Percentiles rank a stretch among this genome's conserved stretches.
phyloP scores from a whole-genome alignment of 164 flowering plant genomes.

The Chimonanthus praecox region DNA sequence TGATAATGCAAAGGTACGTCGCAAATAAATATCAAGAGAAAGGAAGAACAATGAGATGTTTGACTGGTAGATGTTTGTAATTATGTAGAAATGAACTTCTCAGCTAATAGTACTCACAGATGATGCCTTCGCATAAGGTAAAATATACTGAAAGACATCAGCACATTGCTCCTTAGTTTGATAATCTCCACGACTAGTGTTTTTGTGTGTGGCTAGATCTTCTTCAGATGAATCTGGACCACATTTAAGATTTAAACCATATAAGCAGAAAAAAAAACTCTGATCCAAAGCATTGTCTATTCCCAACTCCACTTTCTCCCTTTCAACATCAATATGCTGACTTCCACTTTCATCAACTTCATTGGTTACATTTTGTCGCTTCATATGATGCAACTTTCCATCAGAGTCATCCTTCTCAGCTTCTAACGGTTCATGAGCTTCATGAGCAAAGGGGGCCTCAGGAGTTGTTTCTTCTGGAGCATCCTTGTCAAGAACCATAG shows the following conservation, averaged over 20 bases:
- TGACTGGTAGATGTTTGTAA: background rate
- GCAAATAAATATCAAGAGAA: conserved; percentile 5
- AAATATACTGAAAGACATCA: conserved; percentile 90
- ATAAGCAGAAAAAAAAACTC: conserved; percentile 91
- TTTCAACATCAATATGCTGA: conserved; percentile 58
- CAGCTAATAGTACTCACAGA: conserved; percentile 55
- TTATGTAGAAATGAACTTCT: background rate
- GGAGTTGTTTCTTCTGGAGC: conserved; percentile 18
- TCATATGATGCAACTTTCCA: conserved; percentile 13
- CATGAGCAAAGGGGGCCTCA: conserved; percentile 21
- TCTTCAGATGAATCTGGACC: conserved; percentile 79
- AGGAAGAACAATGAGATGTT: background rate
- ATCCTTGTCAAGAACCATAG: conserved; percentile 20
- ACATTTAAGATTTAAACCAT: conserved; percentile 87
- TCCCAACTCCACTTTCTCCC: conserved; percentile 66
- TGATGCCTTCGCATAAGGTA: conserved; percentile 88
- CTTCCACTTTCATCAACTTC: conserved; percentile 20
- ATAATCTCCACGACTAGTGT: conserved; percentile 90
- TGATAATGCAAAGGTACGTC: conserved; percentile 23
- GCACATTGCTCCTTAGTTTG: conserved; percentile 97
- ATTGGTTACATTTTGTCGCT: conserved; percentile 23
- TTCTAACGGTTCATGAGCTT: conserved; percentile 19
- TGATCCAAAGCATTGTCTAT: conserved; percentile 90
- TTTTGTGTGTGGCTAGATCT: conserved; percentile 78
- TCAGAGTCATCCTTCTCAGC: conserved; percentile 17